phyloP scores from a whole-genome alignment of 306 rosid species.

The Gillenia trifoliata region DNA sequence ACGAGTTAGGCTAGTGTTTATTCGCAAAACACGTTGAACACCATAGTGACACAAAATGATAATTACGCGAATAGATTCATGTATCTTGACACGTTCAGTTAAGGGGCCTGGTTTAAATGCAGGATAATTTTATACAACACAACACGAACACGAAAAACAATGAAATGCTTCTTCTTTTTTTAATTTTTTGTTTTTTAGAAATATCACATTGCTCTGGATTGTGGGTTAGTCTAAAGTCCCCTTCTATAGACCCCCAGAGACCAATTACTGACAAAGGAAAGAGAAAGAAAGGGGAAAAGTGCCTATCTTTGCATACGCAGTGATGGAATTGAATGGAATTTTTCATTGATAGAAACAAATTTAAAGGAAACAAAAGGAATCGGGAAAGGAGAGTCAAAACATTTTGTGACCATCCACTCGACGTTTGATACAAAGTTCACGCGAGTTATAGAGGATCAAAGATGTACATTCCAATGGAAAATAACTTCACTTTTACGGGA shows the following conservation, averaged over 20 bases:
- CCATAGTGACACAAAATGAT: not conserved
- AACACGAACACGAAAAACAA: not conserved
- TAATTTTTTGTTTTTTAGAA: not conserved
- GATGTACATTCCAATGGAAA: not conserved
- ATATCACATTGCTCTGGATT: not conserved
- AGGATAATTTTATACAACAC: not conserved
- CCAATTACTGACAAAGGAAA: conserved; percentile 1
- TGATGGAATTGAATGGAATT: not conserved
- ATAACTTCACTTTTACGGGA: no score
- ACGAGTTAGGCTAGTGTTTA: not conserved
- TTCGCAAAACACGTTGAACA: not conserved
- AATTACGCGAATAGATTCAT: not conserved
- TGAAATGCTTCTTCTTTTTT: not conserved
- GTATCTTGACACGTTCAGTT: not conserved
- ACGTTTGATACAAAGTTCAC: conserved; percentile 5
- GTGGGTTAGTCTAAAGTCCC: not conserved
- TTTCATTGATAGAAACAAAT: not conserved
- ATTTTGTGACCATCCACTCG: conserved; percentile 1
- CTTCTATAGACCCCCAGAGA: not conserved
- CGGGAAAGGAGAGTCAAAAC: conserved; percentile 1
- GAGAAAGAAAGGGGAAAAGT: not conserved
- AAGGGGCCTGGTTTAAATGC: not conserved
- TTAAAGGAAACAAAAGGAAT: not conserved
- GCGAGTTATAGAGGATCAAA: not conserved
- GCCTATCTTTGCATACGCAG: not conserved